These are phyloP conservation scores for Dendryphion nanum DNA, from an alignment of 2,329 filamentous ascomycete genomes.

Conservation along the genomic window DNA sequence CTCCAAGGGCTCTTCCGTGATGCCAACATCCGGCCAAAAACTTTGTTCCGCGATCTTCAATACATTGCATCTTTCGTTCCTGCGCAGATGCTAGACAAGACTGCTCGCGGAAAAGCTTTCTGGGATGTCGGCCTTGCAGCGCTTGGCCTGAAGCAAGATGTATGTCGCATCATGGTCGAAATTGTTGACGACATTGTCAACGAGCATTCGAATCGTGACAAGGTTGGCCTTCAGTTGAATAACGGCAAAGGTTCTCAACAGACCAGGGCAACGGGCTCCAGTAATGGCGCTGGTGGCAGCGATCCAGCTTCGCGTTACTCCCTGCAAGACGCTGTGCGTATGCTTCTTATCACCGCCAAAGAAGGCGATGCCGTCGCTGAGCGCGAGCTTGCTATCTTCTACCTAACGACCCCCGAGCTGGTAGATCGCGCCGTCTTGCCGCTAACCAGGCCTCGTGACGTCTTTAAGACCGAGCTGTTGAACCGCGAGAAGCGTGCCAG, in stretches of 20 bases:
- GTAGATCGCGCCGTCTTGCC: constrained; percentile 78
- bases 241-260: constrained; percentile 13
- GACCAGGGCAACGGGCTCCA: constrained; percentile 11
- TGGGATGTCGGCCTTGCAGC: constrained; percentile 88
- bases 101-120: constrained; percentile 71
- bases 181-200: constrained; percentile 68
- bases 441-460: constrained; percentile 78
- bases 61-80: constrained; percentile 62
- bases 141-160: constrained; percentile 81
- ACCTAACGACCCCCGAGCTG: constrained; percentile 86
- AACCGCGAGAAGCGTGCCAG: constrained; percentile 57
- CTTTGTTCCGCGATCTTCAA: constrained; percentile 51
- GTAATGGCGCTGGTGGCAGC: constrained; percentile 8
- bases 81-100: constrained; percentile 56
- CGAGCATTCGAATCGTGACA: constrained; percentile 63
- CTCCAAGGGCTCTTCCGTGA: constrained; percentile 46
- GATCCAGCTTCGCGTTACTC: constrained; percentile 61
- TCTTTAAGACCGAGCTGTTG: constrained; percentile 87
- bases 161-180: constrained; percentile 80
- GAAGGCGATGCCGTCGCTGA: constrained; percentile 88
- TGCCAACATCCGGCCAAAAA: constrained; percentile 44
- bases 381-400: constrained; percentile 89
- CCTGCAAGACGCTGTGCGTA: constrained; percentile 77
- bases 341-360: constrained; percentile 91
- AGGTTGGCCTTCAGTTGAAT: constrained; percentile 30